Conservation (phyloP, 495 filamentous ascomycete genomes). For the Xanthoparmelia taractica region DNA sequence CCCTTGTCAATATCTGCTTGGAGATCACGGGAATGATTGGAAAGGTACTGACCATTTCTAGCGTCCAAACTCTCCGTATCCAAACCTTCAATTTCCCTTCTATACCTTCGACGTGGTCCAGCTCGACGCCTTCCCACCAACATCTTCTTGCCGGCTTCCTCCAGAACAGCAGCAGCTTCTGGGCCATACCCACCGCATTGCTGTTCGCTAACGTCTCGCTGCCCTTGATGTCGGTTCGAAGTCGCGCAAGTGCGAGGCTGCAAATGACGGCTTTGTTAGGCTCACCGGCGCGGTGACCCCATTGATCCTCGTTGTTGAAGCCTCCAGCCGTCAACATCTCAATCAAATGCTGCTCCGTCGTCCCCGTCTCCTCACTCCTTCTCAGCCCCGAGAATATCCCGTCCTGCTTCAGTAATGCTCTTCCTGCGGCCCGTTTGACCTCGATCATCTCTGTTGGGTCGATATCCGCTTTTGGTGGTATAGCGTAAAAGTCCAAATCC, state of each 20-base stretch:
- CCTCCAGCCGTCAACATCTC: constrained; percentile 99
- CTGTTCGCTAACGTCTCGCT: constrained; percentile 56
- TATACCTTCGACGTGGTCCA: constrained; percentile 81
- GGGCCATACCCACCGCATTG: constrained; percentile 93
- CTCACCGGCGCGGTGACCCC: constrained; percentile 93
- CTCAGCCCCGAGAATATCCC: constrained; percentile 94
- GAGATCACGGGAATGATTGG: background rate
- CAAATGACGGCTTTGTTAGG: constrained; percentile 98
- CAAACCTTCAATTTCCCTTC: constrained; percentile 93
- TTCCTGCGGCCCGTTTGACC: constrained; percentile 88
- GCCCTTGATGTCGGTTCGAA: constrained; percentile 84
- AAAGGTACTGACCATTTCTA: constrained; percentile 74
- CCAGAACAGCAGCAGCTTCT: constrained; percentile 98
- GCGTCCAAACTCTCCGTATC: constrained; percentile 95
- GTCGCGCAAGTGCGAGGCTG: constrained; percentile 82
- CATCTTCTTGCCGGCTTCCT: constrained; percentile 91
- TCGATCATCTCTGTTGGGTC: constrained; percentile 87
- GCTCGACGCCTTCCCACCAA: constrained; percentile 99
- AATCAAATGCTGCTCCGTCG: constrained; percentile 96
- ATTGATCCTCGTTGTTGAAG: constrained; percentile 89
- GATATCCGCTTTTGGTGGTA: constrained; percentile 82
- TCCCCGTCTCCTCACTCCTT: constrained; percentile 90
- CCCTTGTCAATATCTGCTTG: background rate
- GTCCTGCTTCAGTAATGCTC: constrained; percentile 76
- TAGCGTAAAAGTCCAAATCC: constrained; percentile 95